Evolutionary conservation across 495 filamentous ascomycete species (phyloP), one percentile per base, ranked within the genome.

Genomic region (Neurospora intermedia): DNA sequence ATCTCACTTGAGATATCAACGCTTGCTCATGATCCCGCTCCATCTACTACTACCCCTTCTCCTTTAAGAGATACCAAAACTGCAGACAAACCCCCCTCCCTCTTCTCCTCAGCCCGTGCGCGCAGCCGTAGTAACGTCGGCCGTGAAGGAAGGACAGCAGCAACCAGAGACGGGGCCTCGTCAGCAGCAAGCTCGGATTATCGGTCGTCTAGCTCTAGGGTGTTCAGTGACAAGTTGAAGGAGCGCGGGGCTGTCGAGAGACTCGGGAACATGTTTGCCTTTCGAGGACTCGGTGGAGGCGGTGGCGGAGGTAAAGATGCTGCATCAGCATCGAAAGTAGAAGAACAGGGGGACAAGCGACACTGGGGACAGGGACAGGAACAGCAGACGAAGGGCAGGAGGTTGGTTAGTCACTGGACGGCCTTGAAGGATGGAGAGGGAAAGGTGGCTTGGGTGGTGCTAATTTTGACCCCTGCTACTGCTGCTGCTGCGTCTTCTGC

Each of bases 401-500:
- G 78, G 77, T 78, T 87, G 69, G 81, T 85, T n/a, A 83, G 80
- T 35, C 84, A 86, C 75, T 89, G 87, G 87, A 85, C 85, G 71
- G 87, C 87, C 31, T 73, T 87, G 76, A 88, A 85, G 77, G 84
- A 88, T 76, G 85, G 78, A 13, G 77, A 83, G 18, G 87, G 85
- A 0, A 72, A 72, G 39, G 80, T 87, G 20, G 80, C 72, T 20
- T 87, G 81, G 77, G 82, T 87, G 45, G 82, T 89, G 69, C 71
- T 88, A 71, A 74, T 83, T 20, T 74, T 85, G 75, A 80, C 74
- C 70, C 81, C 80, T 27, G 76, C 16, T 23, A 15, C 73, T 39
- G 35, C 16, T 39, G 42, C 35, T 38, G 35, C 4, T 38, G 35
- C 35, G 35, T 20, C 23, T 69, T 18, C 16, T 69, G 23, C 45